Evolutionary conservation across 2,329 filamentous ascomycete genomes (phyloP).

Genomic region (Claviceps digitariae): DNA sequence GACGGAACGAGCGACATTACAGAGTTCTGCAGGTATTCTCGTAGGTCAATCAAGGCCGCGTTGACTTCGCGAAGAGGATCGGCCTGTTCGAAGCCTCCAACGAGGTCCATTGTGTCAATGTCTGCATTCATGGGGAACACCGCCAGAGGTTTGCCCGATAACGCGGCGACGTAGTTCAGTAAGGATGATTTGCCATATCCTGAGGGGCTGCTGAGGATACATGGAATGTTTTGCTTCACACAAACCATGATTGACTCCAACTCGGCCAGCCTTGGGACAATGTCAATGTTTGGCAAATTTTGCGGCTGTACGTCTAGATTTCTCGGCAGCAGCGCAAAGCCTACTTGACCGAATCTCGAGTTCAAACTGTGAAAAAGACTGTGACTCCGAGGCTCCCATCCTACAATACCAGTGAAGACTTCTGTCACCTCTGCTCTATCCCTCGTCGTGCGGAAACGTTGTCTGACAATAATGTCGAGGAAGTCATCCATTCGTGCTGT

Average conservation of each 20-base stretch:
- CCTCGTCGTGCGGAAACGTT: constrained; percentile 63
- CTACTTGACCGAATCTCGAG: constrained; percentile 57
- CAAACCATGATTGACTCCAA: constrained; percentile 82
- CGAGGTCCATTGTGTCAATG: constrained; percentile 91
- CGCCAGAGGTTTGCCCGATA: constrained; percentile 61
- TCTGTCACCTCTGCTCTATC: constrained; percentile 54
- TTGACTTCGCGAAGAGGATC: constrained; percentile 66
- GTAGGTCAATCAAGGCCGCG: constrained; percentile 34
- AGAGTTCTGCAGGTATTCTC: constrained; percentile 36
- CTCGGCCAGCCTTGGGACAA: constrained; percentile 48
- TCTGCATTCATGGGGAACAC: constrained; percentile 88
- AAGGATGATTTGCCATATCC: constrained; percentile 79
- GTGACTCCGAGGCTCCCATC: constrained; percentile 34
- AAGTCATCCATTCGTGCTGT: constrained; percentile 56
- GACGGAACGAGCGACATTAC: constrained; percentile 35
- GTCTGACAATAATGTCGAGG: constrained; percentile 68
- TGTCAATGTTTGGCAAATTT: constrained; percentile 35
- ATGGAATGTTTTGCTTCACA: constrained; percentile 74
- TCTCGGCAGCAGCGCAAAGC: constrained; percentile 56
- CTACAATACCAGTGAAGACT: constrained; percentile 56
- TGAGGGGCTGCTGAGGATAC: constrained; percentile 74
- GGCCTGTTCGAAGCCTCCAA: constrained; percentile 91
- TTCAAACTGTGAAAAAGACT: constrained; percentile 62
- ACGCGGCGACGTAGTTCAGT: constrained; percentile 65
- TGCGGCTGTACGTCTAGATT: constrained; percentile 39